These are phyloP conservation scores for Neobulgaria alba DNA, from an alignment of 2,329 filamentous ascomycete genomes.

Conservation along the genomic window DNA sequence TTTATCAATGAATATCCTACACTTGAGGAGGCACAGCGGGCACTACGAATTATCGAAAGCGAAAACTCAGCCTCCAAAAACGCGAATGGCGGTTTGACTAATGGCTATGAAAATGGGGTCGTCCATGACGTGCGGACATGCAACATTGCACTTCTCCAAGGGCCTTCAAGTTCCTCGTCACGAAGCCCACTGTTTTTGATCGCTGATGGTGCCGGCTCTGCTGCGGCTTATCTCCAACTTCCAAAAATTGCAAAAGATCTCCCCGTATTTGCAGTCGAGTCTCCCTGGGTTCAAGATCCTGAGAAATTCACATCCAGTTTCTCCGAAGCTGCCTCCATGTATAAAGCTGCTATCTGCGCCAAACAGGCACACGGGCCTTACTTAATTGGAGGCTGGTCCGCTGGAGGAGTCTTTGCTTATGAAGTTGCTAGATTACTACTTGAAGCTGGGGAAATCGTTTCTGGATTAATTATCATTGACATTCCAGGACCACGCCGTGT, in stretches of 20 bases:
- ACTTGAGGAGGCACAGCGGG: slow-evolving; percentile 39
- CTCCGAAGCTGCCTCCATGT: slow-evolving; percentile 55
- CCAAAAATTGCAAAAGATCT: slow-evolving; percentile 36
- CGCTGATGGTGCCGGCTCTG: slow-evolving; percentile 40
- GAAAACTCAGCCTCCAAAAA: slow-evolving; percentile 9
- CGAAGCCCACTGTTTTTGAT: no score
- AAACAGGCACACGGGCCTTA: slow-evolving; percentile 63
- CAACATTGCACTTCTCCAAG: no score
- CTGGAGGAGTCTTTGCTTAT: slow-evolving; percentile 64
- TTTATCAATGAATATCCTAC: slow-evolving; percentile 38
- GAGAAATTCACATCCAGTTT: slow-evolving; percentile 58
- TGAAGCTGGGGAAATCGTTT: slow-evolving; percentile 47
- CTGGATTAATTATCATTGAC: slow-evolving; percentile 56
- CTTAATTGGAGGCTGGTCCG: slow-evolving; percentile 65
- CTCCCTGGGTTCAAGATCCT: slow-evolving; percentile 62
- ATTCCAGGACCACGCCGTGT: slow-evolving; percentile 57
- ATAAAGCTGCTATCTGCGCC: slow-evolving; percentile 60
- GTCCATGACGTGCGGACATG: no score
- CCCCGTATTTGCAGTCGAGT: slow-evolving; percentile 53
- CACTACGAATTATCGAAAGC: slow-evolving; percentile 32
- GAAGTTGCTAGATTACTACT: slow-evolving; percentile 55
- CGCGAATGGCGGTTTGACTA: no score
- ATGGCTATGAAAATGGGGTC: no score
- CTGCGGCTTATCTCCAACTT: slow-evolving; percentile 24
- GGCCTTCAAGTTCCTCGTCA: no score